Base-by-base conservation (phyloP, 768 basidiomycete species). In the Mrakia hoshinonis region DNA sequence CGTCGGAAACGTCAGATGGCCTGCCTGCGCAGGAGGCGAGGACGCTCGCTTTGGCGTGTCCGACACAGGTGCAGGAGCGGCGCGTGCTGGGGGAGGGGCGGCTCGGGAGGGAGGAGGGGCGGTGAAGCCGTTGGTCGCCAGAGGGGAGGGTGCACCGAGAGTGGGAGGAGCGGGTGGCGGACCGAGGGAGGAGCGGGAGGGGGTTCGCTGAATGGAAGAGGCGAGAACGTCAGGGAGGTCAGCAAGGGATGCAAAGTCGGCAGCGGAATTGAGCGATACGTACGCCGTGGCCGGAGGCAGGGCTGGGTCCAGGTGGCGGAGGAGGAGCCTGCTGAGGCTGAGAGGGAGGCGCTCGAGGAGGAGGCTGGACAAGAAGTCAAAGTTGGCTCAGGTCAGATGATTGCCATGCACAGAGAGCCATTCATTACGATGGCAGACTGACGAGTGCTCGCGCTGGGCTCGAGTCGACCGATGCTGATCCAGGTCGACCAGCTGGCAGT, bases 1-100 rank as follows among this genome's bases (percentile, higher is more conserved):
- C n/a, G 87, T 84, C 9, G 89, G 89, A 77, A 91, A 92, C 20
- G 83, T 86, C 76, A 90, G 87, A 29, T 83, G 78, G 11, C 89
- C 89, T 51, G 83, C 84, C 68, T 83, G 85, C 2, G 89, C 85
- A 31, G 86, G 86, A 7, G 85, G 85, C 4, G 84, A 81, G 26
- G 85, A 83, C 58, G 85, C 85, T 85, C 69, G 4, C 58, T 71
- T 55, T 62, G 74, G 55, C 68, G 62, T 43, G 43, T 43, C 43
- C 43, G 43, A 43, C 6, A 15, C 70, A 39, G 72, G 73, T 54
- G 72, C 75, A 48, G 47, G 67, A 1, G 48, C 34, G 5, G 38
- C 49, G 38, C 10, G 47, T 29, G 60, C 6, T 39, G 48, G 34
- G 9, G 63, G 34, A 4, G 69, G 22, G 24, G 48, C 49, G 54